Conservation (phyloP, 2,329 filamentous ascomycete species). For the Lasiodiplodia hormozganensis region DNA sequence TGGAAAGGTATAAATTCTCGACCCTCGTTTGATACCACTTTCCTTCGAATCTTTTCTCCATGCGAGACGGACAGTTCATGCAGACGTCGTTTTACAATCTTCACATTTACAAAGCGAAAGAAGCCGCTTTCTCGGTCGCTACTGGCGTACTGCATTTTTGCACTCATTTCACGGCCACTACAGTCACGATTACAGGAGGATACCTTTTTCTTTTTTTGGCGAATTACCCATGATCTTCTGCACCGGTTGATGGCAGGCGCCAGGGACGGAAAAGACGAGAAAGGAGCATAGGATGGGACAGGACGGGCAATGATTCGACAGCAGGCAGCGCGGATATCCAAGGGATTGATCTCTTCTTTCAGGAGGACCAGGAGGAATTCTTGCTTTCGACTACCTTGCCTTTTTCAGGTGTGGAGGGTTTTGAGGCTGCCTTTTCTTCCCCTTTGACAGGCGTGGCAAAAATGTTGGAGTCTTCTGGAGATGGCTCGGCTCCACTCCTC, state of each 20-base stretch:
- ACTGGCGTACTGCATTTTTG: constrained; percentile 6
- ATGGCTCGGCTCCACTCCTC: background rate
- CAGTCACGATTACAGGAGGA: constrained; percentile 17
- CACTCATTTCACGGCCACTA: constrained; percentile 8
- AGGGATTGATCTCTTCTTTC: background rate
- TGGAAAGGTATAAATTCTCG: constrained; percentile 7
- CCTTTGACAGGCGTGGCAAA: background rate
- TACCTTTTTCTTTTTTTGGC: constrained; percentile 21
- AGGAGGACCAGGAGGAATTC: constrained; percentile 18
- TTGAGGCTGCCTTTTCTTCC: background rate
- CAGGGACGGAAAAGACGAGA: constrained; percentile 24
- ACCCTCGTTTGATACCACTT: constrained; percentile 22
- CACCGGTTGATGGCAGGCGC: constrained; percentile 8
- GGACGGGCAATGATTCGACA: constrained; percentile 8
- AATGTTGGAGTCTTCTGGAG: background rate
- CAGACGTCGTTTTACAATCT: too few species aligned
- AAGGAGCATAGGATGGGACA: constrained; percentile 21
- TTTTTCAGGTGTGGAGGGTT: constrained; percentile 3
- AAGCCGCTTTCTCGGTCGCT: constrained; percentile 3
- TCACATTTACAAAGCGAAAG: background rate
- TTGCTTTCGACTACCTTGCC: background rate
- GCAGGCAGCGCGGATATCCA: constrained; percentile 19
- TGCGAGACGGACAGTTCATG: background rate
- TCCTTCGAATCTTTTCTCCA: background rate
- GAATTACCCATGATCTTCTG: constrained; percentile 17